These are phyloP conservation scores for Lophiostoma macrostomum DNA, from an alignment of 495 filamentous ascomycete species.

Conservation along the genomic window DNA sequence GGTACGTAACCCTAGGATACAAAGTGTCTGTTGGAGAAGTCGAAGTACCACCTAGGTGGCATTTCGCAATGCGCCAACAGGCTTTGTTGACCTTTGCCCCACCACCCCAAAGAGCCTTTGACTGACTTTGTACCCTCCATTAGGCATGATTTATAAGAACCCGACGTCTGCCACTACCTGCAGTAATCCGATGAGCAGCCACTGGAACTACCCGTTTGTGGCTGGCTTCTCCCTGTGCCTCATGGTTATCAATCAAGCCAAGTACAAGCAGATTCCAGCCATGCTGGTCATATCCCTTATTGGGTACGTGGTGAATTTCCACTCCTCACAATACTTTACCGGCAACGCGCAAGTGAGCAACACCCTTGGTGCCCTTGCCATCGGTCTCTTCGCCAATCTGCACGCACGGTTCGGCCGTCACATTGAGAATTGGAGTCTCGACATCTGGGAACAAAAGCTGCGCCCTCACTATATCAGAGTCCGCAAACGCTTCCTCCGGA, in stretches of 20 bases:
- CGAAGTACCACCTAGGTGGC: no score
- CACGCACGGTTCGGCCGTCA: conserved; percentile 68
- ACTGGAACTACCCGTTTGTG: conserved; percentile 73
- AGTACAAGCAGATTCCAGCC: conserved; percentile 82
- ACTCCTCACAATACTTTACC: conserved; percentile 65
- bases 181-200: conserved; percentile 56
- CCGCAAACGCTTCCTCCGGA: conserved; percentile 16
- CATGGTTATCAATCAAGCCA: conserved; percentile 81
- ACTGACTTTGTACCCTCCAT: no score
- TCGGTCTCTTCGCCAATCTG: conserved; percentile 82
- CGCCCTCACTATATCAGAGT: conserved; percentile 29
- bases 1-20: no score
- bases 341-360: conserved; percentile 79
- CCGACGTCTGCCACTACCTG: conserved; percentile 75
- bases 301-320: conserved; percentile 87
- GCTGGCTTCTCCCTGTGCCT: conserved; percentile 77
- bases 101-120: no score
- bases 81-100: no score
- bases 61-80: no score
- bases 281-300: conserved; percentile 80
- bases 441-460: conserved; percentile 36
- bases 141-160: conserved; percentile 69
- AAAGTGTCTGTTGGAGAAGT: no score
- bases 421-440: conserved; percentile 39
- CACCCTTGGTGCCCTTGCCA: conserved; percentile 79